Percentiles rank a stretch among this genome's conserved stretches.
Evolutionary conservation across 257 asterid genomes (phyloP).

Genomic region (Cruciata laevipes): DNA sequence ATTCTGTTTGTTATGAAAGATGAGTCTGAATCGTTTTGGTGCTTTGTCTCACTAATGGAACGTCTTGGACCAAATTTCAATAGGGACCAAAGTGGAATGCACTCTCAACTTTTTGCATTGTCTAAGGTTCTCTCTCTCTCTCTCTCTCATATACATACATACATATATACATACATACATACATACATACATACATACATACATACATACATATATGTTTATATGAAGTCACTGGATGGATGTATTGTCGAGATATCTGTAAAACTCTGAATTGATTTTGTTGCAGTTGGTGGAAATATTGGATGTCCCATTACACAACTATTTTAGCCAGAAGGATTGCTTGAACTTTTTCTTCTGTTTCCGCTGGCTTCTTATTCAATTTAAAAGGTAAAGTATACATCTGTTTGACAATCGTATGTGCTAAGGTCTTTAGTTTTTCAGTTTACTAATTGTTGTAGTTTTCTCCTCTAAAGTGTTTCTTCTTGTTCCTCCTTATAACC

Average conservation of each 20-base stretch:
- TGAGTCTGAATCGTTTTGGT: slow-evolving; percentile 93
- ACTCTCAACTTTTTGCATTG: slow-evolving; percentile 91
- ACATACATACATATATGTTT: no score
- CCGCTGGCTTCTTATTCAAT: slow-evolving; percentile 98
- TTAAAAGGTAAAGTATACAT: slow-evolving; percentile 63
- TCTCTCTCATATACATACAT: slow-evolving; percentile 11
- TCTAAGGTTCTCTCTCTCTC: slow-evolving; percentile 57
- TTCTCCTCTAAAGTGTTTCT: no score
- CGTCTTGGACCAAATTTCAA: slow-evolving; percentile 98
- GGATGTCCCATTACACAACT: slow-evolving; percentile 83
- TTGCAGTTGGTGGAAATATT: slow-evolving; percentile 90
- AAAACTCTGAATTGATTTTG: slow-evolving; percentile 10
- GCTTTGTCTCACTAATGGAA: slow-evolving; percentile 85
- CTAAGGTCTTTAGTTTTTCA: background rate
- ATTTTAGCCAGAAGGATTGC: slow-evolving; percentile 81
- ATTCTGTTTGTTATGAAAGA: slow-evolving; percentile 83
- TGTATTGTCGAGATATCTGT: slow-evolving; percentile 5
- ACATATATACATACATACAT: no score
- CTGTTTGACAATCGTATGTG: slow-evolving; percentile 1
- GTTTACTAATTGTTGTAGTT: no score
- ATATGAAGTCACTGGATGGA: background rate
- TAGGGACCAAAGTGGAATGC: slow-evolving; percentile 98
- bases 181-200: no score
- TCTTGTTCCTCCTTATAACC: background rate
- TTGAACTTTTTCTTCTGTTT: slow-evolving; percentile 95